These are phyloP conservation scores for Arabidopsis hybrid DNA, from an alignment of 441 rosid genomes.

Conservation along the genomic window DNA sequence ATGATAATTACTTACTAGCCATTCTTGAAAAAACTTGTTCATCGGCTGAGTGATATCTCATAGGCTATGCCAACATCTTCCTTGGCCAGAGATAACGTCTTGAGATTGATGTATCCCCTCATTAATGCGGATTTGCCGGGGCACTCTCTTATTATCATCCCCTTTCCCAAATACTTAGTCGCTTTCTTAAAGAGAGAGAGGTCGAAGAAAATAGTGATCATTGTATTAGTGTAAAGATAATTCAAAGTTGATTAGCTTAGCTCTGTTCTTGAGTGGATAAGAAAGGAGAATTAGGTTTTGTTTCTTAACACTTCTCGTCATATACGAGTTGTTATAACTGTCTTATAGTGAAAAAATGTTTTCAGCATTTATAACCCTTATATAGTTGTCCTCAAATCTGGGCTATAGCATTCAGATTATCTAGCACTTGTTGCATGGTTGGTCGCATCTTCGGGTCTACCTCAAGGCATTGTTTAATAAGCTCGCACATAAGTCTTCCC, in stretches of 20 bases:
- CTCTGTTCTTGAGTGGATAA: too few species aligned
- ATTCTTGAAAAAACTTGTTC: neutral
- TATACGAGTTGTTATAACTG: neutral
- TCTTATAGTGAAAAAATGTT: neutral
- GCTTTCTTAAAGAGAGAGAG: neutral
- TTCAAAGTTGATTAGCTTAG: too few species aligned
- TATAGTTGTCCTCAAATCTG: constrained; percentile 4
- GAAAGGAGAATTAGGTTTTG: too few species aligned
- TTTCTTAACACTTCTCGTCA: too few species aligned
- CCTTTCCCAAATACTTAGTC: neutral
- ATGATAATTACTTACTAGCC: constrained; percentile 19
- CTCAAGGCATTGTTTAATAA: constrained; percentile 14
- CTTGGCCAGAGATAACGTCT: constrained; percentile 14
- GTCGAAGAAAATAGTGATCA: too few species aligned
- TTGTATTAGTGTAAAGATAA: too few species aligned
- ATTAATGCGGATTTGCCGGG: neutral
- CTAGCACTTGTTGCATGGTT: constrained; percentile 20
- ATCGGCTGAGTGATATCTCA: neutral
- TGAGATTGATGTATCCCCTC: constrained; percentile 6
- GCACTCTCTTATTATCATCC: neutral
- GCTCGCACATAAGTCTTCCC: neutral
- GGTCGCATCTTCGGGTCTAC: constrained; percentile 11
- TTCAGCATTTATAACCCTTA: neutral
- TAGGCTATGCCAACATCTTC: neutral
- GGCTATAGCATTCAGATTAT: neutral